Percentiles rank a stretch among this genome's conserved stretches.
These are phyloP conservation scores for Dryadomyces sulphureus DNA, from an alignment of 2,329 filamentous ascomycete species.

Conservation along the genomic window DNA sequence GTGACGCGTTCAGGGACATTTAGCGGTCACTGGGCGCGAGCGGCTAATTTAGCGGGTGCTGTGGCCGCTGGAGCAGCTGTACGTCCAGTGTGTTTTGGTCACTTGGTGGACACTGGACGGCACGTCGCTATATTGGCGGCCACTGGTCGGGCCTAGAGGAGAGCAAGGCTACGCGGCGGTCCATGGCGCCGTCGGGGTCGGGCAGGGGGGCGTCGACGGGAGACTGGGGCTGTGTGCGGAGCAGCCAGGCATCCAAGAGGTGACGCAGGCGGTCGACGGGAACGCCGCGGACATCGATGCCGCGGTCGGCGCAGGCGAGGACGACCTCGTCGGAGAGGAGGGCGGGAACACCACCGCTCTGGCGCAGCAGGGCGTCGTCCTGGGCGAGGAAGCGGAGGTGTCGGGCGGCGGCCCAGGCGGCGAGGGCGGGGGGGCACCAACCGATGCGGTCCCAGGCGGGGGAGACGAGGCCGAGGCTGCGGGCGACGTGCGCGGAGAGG, in stretches of 20 bases:
- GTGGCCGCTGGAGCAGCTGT: too few species aligned
- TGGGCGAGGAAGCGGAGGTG: slow-evolving; percentile 48
- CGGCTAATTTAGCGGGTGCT: too few species aligned
- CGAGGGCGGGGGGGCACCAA: slow-evolving; percentile 31
- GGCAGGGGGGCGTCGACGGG: neutral
- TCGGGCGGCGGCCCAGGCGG: slow-evolving; percentile 36
- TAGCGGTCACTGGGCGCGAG: too few species aligned
- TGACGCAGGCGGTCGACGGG: slow-evolving; percentile 36
- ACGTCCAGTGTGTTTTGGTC: neutral
- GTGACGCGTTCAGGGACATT: too few species aligned
- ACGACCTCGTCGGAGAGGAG: slow-evolving; percentile 50
- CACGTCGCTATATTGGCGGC: neutral
- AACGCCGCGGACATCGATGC: slow-evolving; percentile 40
- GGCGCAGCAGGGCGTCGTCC: slow-evolving; percentile 56
- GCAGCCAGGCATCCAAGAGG: slow-evolving; percentile 31
- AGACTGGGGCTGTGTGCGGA: slow-evolving; percentile 17
- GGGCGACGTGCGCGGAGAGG: slow-evolving; percentile 23
- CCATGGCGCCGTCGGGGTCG: neutral
- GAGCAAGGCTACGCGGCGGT: slow-evolving; percentile 7
- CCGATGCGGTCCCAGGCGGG: slow-evolving; percentile 34
- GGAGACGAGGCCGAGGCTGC: slow-evolving; percentile 29
- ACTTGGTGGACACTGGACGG: too few species aligned
- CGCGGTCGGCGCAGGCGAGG: slow-evolving; percentile 58
- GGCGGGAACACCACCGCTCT: slow-evolving; percentile 42
- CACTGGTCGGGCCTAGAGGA: slow-evolving; percentile 9